Percentiles rank a stretch among this genome's conserved stretches.
These are phyloP conservation scores for Carallia brachiata DNA, from an alignment of 345 rosid species.

Conservation along the genomic window DNA sequence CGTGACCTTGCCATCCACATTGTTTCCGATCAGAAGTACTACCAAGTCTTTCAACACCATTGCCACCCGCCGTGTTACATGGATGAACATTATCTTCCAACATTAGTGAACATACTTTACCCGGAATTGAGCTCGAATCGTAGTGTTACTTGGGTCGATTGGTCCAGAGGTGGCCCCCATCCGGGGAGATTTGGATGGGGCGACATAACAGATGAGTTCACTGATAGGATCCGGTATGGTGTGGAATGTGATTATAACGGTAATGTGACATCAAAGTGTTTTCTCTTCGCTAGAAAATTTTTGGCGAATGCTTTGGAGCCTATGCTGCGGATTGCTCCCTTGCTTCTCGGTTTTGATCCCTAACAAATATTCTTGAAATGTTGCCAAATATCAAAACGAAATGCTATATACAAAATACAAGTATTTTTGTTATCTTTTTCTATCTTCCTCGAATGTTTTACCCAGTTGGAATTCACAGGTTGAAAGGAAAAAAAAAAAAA, in stretches of 20 bases:
- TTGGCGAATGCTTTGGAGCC: conserved; percentile 46
- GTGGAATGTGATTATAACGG: conserved; percentile 51
- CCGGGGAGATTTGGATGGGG: conserved; percentile 49
- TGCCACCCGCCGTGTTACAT: conserved; percentile 59
- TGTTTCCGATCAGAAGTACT: conserved; percentile 46
- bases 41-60: conserved; percentile 35
- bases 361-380: background rate
- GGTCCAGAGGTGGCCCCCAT: conserved; percentile 65
- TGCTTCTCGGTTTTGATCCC: conserved; percentile 49
- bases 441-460: too few relatives aligned
- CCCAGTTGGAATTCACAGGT: too few relatives aligned
- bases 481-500: too few relatives aligned
- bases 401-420: too few relatives aligned
- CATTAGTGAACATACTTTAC: conserved; percentile 40
- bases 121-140: conserved; percentile 43
- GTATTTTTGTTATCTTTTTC: too few relatives aligned
- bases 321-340: conserved; percentile 50
- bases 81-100: conserved; percentile 77
- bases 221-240: conserved; percentile 39
- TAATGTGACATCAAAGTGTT: conserved; percentile 33
- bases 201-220: conserved; percentile 49
- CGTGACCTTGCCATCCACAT: conserved; percentile 49
- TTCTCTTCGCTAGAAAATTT: conserved; percentile 69
- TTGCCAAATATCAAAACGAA: too few relatives aligned
- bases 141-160: conserved; percentile 66